A percentile compares a stretch with the other conserved stretches of the same genome.
Evolutionary conservation across 2,329 filamentous ascomycete species (phyloP).

Genomic region (Curvularia sp.): DNA sequence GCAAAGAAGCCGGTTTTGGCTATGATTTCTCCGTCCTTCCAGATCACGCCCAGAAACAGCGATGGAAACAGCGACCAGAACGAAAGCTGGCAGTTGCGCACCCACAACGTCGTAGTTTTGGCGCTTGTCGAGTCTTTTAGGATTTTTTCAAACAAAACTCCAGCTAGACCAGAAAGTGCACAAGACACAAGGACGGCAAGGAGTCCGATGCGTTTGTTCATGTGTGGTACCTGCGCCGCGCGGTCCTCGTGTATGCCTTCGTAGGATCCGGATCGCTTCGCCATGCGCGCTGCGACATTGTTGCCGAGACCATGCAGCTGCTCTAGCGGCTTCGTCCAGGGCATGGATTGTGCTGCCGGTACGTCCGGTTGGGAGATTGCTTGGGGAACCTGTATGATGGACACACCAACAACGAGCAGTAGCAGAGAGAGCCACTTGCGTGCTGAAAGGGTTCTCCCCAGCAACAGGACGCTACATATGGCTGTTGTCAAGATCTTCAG

Average conservation of each 20-base stretch:
- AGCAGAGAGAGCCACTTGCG: constrained; percentile 83
- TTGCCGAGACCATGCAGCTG: constrained; percentile 72
- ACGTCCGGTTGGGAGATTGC: constrained; percentile 59
- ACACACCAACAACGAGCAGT: constrained; percentile 81
- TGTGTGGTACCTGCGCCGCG: constrained; percentile 60
- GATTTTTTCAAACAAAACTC: constrained; percentile 89
- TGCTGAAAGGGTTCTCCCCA: constrained; percentile 72
- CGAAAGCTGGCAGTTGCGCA: constrained; percentile 91
- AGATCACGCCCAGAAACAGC: constrained; percentile 82
- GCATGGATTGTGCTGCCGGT: constrained; percentile 68
- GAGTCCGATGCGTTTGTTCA: constrained; percentile 83
- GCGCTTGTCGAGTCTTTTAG: constrained; percentile 78
- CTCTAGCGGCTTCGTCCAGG: constrained; percentile 81
- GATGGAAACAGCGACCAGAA: constrained; percentile 94
- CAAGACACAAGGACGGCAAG: constrained; percentile 80
- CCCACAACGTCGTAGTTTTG: constrained; percentile 82
- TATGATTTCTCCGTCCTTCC: constrained; percentile 86
- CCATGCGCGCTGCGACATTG: constrained; percentile 59
- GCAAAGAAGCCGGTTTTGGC: constrained; percentile 88
- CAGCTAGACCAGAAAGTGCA: constrained; percentile 80
- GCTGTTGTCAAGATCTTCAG: constrained; percentile 93
- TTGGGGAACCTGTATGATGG: constrained; percentile 81
- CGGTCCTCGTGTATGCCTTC: constrained; percentile 79
- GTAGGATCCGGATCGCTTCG: constrained; percentile 79
- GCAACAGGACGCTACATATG: constrained; percentile 80